phyloP scores from a whole-genome alignment of 176 grass and related monocot species.

The Thalia dealbata region DNA sequence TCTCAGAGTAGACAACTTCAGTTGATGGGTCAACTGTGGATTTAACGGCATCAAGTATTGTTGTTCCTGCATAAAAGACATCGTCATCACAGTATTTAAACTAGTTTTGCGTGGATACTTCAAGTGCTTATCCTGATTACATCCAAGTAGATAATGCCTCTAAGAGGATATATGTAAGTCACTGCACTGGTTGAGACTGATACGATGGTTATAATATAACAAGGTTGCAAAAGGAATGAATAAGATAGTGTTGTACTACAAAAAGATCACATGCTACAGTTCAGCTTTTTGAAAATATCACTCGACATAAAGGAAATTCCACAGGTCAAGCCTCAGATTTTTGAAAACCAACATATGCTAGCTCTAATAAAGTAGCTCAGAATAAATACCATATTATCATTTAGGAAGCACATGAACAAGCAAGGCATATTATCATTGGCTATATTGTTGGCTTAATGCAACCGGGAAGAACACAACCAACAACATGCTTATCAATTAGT shows the following conservation, averaged over 20 bases:
- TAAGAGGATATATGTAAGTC: neutral
- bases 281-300: neutral
- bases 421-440: no score
- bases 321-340: no score
- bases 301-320: neutral
- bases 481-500: no score
- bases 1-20: slow-evolving; percentile 50
- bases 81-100: neutral
- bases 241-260: neutral
- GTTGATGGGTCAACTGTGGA: slow-evolving; percentile 60
- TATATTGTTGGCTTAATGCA: no score
- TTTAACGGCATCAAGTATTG: slow-evolving; percentile 73
- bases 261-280: no score
- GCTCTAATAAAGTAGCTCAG: no score
- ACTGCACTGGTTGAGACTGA: neutral
- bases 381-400: no score
- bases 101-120: neutral
- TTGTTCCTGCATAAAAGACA: slow-evolving; percentile 50
- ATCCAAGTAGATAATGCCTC: neutral
- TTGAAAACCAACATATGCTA: no score
- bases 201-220: neutral
- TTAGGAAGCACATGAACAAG: no score
- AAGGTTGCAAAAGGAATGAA: neutral
- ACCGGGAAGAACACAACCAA: no score
- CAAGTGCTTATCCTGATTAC: neutral